Percentiles rank a stretch among this genome's conserved stretches.
Evolutionary conservation across 495 filamentous ascomycete genomes (phyloP).

Genomic region (Trichoderma parareesei): DNA sequence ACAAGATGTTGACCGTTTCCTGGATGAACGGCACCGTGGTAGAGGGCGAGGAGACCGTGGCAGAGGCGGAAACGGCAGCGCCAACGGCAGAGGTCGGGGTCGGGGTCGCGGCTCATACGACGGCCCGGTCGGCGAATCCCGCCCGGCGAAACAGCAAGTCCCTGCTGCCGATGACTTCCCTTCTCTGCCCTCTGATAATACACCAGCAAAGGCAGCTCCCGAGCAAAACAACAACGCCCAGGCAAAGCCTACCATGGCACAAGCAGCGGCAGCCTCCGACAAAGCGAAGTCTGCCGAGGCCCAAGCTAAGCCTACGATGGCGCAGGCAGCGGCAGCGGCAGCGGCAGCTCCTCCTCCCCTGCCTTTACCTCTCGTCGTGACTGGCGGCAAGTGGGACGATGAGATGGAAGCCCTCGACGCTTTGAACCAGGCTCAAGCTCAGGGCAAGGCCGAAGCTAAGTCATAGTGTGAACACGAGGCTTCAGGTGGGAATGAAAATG

Average conservation of each 20-base stretch:
- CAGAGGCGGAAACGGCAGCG: constrained; percentile 17
- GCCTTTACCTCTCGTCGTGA: constrained; percentile 20
- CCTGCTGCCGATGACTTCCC: constrained; percentile 33
- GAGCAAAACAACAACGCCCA: not conserved
- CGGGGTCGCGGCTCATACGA: constrained; percentile 18
- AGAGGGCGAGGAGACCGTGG: constrained; percentile 24
- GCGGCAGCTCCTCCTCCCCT: not conserved
- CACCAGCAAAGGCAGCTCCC: not conserved
- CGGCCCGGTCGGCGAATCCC: constrained; percentile 14
- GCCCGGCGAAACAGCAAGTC: constrained; percentile 15
- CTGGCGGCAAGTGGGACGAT: constrained; percentile 39
- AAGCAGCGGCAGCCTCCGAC: not conserved
- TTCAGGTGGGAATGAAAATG: not conserved
- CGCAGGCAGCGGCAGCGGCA: not conserved
- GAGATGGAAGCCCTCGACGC: constrained; percentile 36
- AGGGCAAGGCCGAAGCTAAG: not conserved
- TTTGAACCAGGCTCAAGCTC: constrained; percentile 10
- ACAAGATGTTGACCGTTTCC: constrained; percentile 16
- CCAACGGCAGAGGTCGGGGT: constrained; percentile 12
- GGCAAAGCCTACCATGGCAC: constrained; percentile 11
- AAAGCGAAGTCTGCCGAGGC: too few species aligned
- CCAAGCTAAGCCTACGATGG: constrained; percentile 11
- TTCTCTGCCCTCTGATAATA: constrained; percentile 28
- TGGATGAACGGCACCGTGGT: constrained; percentile 22
- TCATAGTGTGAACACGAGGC: not conserved